Evolutionary conservation across 1,284 basidiomycete species (phyloP).

Genomic region (Dichomitus squalens): DNA sequence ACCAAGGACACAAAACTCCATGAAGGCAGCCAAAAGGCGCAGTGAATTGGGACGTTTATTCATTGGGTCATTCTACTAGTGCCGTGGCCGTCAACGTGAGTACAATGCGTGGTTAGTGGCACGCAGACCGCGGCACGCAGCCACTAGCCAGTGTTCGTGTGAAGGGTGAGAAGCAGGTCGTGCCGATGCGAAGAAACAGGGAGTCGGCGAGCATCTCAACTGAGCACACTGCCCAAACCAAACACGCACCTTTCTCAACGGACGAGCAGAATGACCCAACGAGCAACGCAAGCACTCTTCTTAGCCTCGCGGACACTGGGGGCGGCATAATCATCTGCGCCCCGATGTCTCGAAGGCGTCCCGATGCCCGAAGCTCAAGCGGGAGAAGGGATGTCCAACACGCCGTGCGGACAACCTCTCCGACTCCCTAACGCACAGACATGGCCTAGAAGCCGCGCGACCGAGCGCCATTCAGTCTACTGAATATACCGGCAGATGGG

Average conservation of each 20-base stretch:
- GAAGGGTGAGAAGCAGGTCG: too few relatives aligned
- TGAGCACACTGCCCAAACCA: background rate
- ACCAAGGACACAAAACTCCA: background rate
- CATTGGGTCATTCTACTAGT: background rate
- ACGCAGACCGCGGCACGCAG: too few relatives aligned
- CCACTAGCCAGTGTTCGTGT: too few relatives aligned
- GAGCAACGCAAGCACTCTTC: background rate
- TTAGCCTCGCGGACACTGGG: too few relatives aligned
- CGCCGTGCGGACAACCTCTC: background rate
- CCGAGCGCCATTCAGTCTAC: too few relatives aligned
- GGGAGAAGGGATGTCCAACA: background rate
- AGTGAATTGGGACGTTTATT: too few relatives aligned
- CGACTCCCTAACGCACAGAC: background rate
- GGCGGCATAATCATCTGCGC: too few relatives aligned
- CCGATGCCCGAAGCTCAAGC: background rate
- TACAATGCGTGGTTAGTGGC: background rate
- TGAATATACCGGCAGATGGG: too few relatives aligned
- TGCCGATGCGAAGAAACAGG: too few relatives aligned
- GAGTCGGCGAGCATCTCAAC: background rate
- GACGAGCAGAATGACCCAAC: background rate
- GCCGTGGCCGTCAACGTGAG: background rate
- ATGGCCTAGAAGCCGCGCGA: background rate
- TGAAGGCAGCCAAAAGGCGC: background rate
- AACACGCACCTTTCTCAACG: background rate
- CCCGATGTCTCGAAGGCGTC: too few relatives aligned